Conservation (phyloP, 345 rosid genomes). For the Excoecaria cochinchinensis region DNA sequence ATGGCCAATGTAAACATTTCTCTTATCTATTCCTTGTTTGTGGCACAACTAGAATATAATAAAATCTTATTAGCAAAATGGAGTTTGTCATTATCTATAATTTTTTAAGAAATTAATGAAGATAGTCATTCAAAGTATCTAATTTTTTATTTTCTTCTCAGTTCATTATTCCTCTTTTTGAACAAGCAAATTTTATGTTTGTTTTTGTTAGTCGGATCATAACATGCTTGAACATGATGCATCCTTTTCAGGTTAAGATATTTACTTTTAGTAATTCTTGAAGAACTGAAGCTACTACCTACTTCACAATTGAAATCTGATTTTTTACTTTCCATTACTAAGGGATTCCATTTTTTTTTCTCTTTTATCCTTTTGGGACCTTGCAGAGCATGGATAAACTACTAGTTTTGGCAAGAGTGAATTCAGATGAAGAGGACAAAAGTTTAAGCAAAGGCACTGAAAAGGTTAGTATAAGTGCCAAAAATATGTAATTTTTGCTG, state of each 20-base stretch:
- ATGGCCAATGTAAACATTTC: not conserved
- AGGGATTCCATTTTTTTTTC: not conserved
- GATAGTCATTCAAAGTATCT: not conserved
- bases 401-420: conserved; percentile 31
- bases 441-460: conserved; percentile 23
- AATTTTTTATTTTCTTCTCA: not conserved
- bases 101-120: too few species aligned
- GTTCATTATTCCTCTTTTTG: not conserved
- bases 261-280: not conserved
- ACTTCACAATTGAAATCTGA: not conserved
- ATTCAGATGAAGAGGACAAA: conserved; percentile 18
- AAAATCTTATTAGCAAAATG: too few species aligned
- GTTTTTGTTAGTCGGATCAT: not conserved
- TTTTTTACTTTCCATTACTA: not conserved
- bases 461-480: conserved; percentile 36
- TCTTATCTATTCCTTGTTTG: conserved; percentile 1
- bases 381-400: conserved; percentile 53
- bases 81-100: too few species aligned
- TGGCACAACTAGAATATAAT: not conserved
- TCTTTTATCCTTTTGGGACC: not conserved
- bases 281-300: not conserved
- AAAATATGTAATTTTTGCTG: not conserved
- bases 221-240: conserved; percentile 5
- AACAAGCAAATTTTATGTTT: not conserved
- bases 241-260: not conserved